Base-by-base conservation (phyloP, 805 yeast species). In the Lipomyces sp. region DNA sequence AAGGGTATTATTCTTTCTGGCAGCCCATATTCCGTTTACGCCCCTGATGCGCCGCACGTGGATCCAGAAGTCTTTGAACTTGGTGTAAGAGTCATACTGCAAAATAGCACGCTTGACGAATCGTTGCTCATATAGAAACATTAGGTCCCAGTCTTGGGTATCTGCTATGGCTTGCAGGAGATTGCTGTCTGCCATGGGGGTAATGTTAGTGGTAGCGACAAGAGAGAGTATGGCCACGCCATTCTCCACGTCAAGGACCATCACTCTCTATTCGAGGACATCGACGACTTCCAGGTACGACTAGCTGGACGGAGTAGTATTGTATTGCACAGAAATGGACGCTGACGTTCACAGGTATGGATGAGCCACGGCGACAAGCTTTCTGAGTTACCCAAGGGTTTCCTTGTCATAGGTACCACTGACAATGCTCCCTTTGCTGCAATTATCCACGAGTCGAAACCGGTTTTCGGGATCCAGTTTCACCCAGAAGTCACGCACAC, bases 401-500 rank as follows among this genome's bases (percentile, higher is more conserved):
- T 86, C 85, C 87, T 88, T 78, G 86, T 90, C 67, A 92, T 93
- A 69, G 99, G 98, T 63, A 87, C 92, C 54, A 89, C 97, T 64
- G 91, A 85, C 73, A 95, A 95, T 85, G 95, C 98, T 54, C 99
- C 98, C 65, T 95, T 76, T 81, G 96, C 97, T 74, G 98, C 96
- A 77, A 89, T 95, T 79, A 87, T 92, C 64, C 88, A 91, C 80
- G 86, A 84, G 76, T 77, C 83, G 63, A 86, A 90, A 76, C 80
- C 82, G 69, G 92, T 95, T 75, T 95, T 83, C 80, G 99, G 99
- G 80, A 90, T 95, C 75, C 99, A 95, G 83, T 95, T 95, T 87
- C 99, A 95, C 81, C 99, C 99, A 59, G 99, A 95, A 83, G 99
- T 95, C 68, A 92, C 98, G 50, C 99, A 95, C 81, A 91, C 98